These are phyloP conservation scores for Casaregolazyma lundiana DNA, from an alignment of 1,139 yeast species.

Conservation along the genomic window DNA sequence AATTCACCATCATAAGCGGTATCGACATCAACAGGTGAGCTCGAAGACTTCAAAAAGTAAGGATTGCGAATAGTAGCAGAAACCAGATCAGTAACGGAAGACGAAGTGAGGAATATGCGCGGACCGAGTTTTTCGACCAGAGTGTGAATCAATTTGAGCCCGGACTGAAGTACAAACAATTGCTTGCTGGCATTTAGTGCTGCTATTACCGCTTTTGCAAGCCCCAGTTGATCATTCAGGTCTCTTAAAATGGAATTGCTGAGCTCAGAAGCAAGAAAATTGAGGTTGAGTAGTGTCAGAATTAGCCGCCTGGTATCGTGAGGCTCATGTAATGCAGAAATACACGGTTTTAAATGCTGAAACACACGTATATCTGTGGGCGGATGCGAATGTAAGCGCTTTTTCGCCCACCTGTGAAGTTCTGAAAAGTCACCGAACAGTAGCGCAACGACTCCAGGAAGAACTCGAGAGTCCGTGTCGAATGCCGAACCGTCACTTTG, in stretches of 20 bases:
- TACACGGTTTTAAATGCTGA: not conserved
- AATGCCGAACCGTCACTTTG: conserved; percentile 25
- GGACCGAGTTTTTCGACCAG: not conserved
- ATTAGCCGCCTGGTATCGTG: not conserved
- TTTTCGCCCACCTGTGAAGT: conserved; percentile 28
- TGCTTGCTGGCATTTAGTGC: not conserved
- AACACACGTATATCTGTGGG: not conserved
- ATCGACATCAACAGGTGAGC: not conserved
- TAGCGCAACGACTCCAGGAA: conserved; percentile 23
- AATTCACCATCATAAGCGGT: conserved; percentile 5
- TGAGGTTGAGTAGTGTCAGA: not conserved
- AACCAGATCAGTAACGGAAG: not conserved
- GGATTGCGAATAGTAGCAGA: conserved; percentile 1
- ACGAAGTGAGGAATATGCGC: not conserved
- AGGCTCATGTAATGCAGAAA: not conserved
- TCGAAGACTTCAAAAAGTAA: not conserved
- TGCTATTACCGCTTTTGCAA: not conserved
- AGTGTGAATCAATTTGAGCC: not conserved
- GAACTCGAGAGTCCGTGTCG: conserved; percentile 22
- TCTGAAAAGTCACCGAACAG: conserved; percentile 26
- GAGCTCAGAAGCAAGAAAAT: not conserved
- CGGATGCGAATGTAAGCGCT: not conserved
- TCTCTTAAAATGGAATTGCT: not conserved
- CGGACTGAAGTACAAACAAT: not conserved
- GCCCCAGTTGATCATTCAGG: not conserved